phyloP scores from a whole-genome alignment of 495 filamentous ascomycete species.

The Aspergillus conjunctus region DNA sequence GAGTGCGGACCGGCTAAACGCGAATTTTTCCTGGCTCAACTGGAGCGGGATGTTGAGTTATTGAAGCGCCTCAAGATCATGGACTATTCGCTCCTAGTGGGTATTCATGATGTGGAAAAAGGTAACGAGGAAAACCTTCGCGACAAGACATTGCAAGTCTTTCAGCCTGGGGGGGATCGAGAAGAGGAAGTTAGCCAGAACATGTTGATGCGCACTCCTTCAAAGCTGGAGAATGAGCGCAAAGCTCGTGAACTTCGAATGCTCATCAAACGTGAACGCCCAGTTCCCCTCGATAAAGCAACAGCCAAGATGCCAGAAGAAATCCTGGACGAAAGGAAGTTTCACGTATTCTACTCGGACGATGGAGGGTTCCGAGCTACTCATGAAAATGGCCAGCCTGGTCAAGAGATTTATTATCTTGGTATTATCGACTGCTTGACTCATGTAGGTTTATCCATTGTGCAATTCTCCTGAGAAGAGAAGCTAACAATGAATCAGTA shows the following conservation, averaged over 20 bases:
- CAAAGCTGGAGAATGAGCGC: conserved; percentile 87
- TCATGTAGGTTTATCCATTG: conserved; percentile 63
- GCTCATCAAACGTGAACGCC: conserved; percentile 88
- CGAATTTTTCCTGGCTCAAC: conserved; percentile 80
- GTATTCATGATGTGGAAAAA: conserved; percentile 84
- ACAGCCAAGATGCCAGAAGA: conserved; percentile 88
- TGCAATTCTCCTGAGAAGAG: neutral
- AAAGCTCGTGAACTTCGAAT: conserved; percentile 91
- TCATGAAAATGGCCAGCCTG: conserved; percentile 81
- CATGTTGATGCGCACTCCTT: conserved; percentile 85
- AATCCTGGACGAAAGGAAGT: conserved; percentile 67
- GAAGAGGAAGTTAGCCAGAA: conserved; percentile 59
- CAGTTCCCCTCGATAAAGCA: conserved; percentile 84
- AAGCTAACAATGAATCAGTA: conserved; percentile 55
- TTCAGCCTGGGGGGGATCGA: conserved; percentile 79
- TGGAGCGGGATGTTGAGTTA: conserved; percentile 81
- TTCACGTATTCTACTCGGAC: conserved; percentile 82
- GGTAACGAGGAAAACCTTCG: conserved; percentile 96
- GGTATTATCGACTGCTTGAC: conserved; percentile 98
- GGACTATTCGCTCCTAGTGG: conserved; percentile 96
- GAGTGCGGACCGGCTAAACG: conserved; percentile 89
- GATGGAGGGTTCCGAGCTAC: conserved; percentile 94
- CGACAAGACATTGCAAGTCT: conserved; percentile 92
- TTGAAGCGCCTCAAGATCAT: conserved; percentile 91
- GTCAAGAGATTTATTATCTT: conserved; percentile 94